phyloP scores from a whole-genome alignment of 129 eudicot genomes.

The Cynara cardunculus region DNA sequence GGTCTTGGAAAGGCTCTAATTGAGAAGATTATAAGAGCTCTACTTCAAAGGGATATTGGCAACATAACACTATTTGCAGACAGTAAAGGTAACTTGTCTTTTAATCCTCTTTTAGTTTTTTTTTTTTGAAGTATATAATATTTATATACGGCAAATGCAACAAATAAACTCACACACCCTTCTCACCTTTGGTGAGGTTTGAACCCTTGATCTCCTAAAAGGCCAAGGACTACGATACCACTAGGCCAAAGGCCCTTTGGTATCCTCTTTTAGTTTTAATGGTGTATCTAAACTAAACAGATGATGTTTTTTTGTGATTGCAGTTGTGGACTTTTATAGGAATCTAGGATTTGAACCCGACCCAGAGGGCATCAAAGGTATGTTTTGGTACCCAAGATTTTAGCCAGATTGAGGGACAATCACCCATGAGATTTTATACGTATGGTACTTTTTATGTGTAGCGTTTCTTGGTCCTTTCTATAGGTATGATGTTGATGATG shows the following conservation, averaged over 20 bases:
- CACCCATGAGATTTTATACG: neutral
- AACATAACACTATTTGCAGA: constrained; percentile 84
- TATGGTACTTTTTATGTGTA: neutral
- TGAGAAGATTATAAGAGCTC: constrained; percentile 82
- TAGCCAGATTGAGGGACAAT: constrained; percentile 16
- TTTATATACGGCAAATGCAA: no score
- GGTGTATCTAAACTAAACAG: neutral
- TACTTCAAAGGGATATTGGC: constrained; percentile 93
- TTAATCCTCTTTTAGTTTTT: neutral
- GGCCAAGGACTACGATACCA: no score
- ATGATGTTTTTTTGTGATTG: constrained; percentile 18
- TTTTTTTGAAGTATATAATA: no score
- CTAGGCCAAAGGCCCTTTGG: no score
- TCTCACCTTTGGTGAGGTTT: no score
- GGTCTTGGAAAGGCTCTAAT: constrained; percentile 94
- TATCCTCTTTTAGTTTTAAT: neutral
- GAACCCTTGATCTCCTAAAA: no score
- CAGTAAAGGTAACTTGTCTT: constrained; percentile 47
- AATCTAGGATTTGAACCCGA: constrained; percentile 92
- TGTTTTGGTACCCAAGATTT: constrained; percentile 94
- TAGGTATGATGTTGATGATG: constrained; percentile 2
- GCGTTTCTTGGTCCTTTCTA: neutral
- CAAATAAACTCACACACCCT: no score
- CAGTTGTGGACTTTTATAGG: constrained; percentile 94
- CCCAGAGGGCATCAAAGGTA: constrained; percentile 98